Conservation (phyloP, 2,329 filamentous ascomycete genomes). For the Aspergillus felis region DNA sequence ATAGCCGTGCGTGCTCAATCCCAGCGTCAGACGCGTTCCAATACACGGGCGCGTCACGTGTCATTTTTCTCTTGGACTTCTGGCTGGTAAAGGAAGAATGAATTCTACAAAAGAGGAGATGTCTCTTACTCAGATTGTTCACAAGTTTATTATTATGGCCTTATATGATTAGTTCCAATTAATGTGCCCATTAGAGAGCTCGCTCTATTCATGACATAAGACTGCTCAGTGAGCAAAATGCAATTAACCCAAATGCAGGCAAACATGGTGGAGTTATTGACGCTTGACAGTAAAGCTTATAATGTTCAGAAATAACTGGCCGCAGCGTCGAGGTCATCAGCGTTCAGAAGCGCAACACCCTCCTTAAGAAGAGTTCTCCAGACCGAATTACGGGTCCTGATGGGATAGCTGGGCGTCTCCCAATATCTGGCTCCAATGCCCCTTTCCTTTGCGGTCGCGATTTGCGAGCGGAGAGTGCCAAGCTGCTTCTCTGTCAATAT, state of each 20-base stretch:
- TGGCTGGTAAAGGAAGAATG: neutral
- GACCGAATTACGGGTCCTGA: slow-evolving; percentile 55
- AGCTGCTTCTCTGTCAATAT: slow-evolving; percentile 41
- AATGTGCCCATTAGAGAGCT: too few species aligned
- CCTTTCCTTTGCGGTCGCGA: slow-evolving; percentile 50
- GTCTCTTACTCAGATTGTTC: neutral
- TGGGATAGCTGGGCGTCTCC: slow-evolving; percentile 58
- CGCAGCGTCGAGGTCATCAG: slow-evolving; percentile 57
- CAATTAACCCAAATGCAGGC: neutral
- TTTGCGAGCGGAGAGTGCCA: slow-evolving; percentile 49
- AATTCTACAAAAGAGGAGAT: neutral
- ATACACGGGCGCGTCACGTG: slow-evolving; percentile 15
- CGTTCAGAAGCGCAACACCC: slow-evolving; percentile 60
- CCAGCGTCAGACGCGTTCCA: slow-evolving; percentile 7
- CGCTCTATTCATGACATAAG: neutral
- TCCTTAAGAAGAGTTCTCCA: slow-evolving; percentile 56
- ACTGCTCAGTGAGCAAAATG: neutral
- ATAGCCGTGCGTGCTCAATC: slow-evolving; percentile 1
- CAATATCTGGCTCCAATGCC: slow-evolving; percentile 61
- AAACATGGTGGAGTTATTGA: neutral
- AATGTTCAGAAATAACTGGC: slow-evolving; percentile 33
- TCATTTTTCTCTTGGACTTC: neutral
- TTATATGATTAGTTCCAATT: neutral
- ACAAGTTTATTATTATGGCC: neutral
- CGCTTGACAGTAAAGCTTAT: neutral